These are phyloP conservation scores for Euphrasia confusa DNA, from an alignment of 257 asterid species.

Conservation along the genomic window DNA sequence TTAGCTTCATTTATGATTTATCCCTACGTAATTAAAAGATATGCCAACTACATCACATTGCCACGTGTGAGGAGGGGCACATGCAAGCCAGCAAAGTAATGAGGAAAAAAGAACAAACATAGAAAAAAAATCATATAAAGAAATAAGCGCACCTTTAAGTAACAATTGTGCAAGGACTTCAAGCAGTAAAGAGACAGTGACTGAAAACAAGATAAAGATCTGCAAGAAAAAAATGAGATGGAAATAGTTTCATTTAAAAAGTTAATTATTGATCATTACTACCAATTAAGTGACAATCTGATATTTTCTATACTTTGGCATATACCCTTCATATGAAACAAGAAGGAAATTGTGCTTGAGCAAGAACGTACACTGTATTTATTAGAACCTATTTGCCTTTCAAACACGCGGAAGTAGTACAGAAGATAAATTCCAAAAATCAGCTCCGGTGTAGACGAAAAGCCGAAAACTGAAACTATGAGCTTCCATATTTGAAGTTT, in stretches of 20 bases:
- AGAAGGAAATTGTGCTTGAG: constrained; percentile 22
- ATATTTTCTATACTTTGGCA: constrained; percentile 11
- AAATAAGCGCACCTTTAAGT: constrained; percentile 59
- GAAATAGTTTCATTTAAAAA: constrained; percentile 10
- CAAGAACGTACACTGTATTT: constrained; percentile 75
- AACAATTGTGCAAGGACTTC: constrained; percentile 58
- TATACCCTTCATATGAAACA: constrained; percentile 20
- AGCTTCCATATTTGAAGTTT: constrained; percentile 93
- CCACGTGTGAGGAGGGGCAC: constrained; percentile 9
- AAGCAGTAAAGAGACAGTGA: constrained; percentile 49
- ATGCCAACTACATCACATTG: constrained; percentile 14
- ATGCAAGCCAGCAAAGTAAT: constrained; percentile 3
- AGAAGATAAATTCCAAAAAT: constrained; percentile 82
- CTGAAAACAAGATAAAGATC: constrained; percentile 85
- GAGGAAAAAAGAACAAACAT: background rate
- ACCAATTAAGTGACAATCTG: background rate
- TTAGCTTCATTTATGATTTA: constrained; percentile 19
- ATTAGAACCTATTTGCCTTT: no score
- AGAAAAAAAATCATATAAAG: background rate
- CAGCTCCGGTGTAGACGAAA: constrained; percentile 92
- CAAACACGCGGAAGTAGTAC: constrained; percentile 96
- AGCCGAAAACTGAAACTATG: constrained; percentile 75
- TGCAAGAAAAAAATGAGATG: no score
- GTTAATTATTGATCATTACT: background rate
- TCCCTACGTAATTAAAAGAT: background rate